Conservation (phyloP, 2,329 filamentous ascomycete species). For the Meredithiella fracta region DNA sequence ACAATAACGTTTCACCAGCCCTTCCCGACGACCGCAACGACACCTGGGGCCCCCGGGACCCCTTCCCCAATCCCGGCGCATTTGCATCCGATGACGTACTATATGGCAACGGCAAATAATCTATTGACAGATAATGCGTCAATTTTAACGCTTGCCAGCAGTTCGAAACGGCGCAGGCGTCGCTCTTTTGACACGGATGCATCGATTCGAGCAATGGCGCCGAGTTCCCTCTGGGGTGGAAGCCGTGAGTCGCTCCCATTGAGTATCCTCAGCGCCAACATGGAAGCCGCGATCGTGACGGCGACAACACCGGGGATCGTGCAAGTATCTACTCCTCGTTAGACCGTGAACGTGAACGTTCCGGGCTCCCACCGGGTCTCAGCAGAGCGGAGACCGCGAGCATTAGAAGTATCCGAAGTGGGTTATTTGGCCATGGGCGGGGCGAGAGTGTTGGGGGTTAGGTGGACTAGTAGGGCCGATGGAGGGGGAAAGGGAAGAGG, state of each 20-base stretch:
- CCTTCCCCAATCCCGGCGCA: slow-evolving; percentile 49
- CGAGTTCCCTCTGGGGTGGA: slow-evolving; percentile 66
- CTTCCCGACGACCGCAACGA: slow-evolving; percentile 43
- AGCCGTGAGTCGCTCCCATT: slow-evolving; percentile 66
- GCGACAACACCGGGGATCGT: slow-evolving; percentile 39
- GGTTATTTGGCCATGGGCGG: slow-evolving; percentile 53
- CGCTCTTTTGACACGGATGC: slow-evolving; percentile 75
- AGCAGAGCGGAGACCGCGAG: slow-evolving; percentile 51
- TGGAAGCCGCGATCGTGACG: slow-evolving; percentile 20
- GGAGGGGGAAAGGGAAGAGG: no score
- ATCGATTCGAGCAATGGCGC: slow-evolving; percentile 68
- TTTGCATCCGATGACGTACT: slow-evolving; percentile 57
- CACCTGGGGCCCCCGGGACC: slow-evolving; percentile 52
- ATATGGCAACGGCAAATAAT: slow-evolving; percentile 64
- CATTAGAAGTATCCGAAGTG: slow-evolving; percentile 64
- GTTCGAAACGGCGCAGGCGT: slow-evolving; percentile 59
- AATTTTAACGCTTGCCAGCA: slow-evolving; percentile 69
- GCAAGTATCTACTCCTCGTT: slow-evolving; percentile 57
- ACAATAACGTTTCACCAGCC: slow-evolving; percentile 46
- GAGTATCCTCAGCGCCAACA: slow-evolving; percentile 58
- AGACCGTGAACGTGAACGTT: slow-evolving; percentile 22
- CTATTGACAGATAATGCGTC: slow-evolving; percentile 73
- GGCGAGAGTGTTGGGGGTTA: slow-evolving; percentile 34
- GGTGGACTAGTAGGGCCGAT: no score
- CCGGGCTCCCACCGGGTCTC: background rate